Base-by-base conservation (phyloP, 305 asterid species). In the Fraxinus nigra region DNA sequence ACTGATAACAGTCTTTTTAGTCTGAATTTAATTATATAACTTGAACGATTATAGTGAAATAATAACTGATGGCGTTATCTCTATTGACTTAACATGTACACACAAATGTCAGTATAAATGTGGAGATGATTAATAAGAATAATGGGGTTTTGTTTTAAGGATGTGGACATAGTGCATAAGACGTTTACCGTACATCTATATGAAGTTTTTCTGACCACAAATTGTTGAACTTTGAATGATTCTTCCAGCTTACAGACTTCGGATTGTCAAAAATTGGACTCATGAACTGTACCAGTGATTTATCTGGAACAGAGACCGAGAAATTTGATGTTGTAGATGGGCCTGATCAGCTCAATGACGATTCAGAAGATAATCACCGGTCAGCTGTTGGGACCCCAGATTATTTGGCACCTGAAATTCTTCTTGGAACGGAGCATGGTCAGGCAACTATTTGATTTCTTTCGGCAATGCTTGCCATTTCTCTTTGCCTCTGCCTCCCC, bases 311-410 rank as follows among this genome's bases (percentile, higher is more conserved):
- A 83, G 93, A 89, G 78, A 78, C 83, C 24, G 86, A 80, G 51
- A 92, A 84, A 81, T 70, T 79, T 85, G 88, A 80, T 11, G 75
- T 85, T 84, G 78, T 86, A 38, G 91, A 89, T 84, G 70, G 78
- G 80, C 86, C 88, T 81, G 83, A 86, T 79, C 91, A 84, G 90
- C 89, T 84, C 80, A 86, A 83, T 85, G 59, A 85, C 30, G 93
- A 91, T 83, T 63, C 81, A 67, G 77, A 54, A 80, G 90, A 86
- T 24, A 85, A 83, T 78, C 92, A 89, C 78, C 88, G 83, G 80
- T 94, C 98, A 83, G 99, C 98, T 83, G 96, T 92, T 87, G 99
- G 99, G 67, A 95, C 99, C 82, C 99, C 99, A 2, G 99, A 95
- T 87, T 95, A 95, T 89, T 92, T 93, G 93, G 98, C 98, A 11